Evolutionary conservation across 768 basidiomycete genomes (phyloP).

Genomic region (Rubroboletus pulcherrimus): DNA sequence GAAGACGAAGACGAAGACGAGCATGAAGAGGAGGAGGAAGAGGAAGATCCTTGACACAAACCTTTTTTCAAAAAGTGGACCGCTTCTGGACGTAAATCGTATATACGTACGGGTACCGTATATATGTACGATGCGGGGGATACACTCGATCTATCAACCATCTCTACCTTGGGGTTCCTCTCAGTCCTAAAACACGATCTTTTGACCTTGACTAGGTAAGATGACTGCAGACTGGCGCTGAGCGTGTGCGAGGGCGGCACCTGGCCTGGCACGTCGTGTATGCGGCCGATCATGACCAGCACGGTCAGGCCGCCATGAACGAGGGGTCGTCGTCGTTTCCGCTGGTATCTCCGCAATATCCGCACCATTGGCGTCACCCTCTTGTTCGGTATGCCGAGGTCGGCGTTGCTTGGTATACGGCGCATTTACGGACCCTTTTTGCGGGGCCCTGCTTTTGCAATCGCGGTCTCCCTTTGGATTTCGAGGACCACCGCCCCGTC

Average conservation of each 20-base stretch:
- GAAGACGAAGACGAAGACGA: constrained; percentile 35
- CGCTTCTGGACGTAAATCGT: not conserved
- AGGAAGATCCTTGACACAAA: constrained; percentile 13
- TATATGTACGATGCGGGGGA: not conserved
- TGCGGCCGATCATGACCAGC: constrained; percentile 10
- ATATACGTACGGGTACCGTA: not conserved
- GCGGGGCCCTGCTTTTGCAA: constrained; percentile 6
- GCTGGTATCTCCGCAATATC: not conserved
- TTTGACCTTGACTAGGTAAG: constrained; percentile 59
- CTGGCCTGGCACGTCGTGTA: constrained; percentile 58
- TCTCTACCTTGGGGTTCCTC: not conserved
- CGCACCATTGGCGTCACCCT: constrained; percentile 2
- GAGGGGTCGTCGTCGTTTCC: not conserved
- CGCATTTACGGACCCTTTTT: not conserved
- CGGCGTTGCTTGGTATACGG: constrained; percentile 3
- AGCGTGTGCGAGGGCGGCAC: constrained; percentile 75
- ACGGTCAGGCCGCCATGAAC: constrained; percentile 8
- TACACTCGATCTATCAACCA: not conserved
- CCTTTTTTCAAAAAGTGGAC: not conserved
- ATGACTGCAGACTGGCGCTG: constrained; percentile 76
- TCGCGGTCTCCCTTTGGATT: constrained; percentile 23
- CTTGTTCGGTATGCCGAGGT: constrained; percentile 2
- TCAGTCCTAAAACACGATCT: constrained; percentile 57
- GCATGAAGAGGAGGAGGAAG: constrained; percentile 32
- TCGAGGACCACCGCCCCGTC: constrained; percentile 57